phyloP scores from a whole-genome alignment of 192 early-diverging fungal species.

The Coemansia sp. region DNA sequence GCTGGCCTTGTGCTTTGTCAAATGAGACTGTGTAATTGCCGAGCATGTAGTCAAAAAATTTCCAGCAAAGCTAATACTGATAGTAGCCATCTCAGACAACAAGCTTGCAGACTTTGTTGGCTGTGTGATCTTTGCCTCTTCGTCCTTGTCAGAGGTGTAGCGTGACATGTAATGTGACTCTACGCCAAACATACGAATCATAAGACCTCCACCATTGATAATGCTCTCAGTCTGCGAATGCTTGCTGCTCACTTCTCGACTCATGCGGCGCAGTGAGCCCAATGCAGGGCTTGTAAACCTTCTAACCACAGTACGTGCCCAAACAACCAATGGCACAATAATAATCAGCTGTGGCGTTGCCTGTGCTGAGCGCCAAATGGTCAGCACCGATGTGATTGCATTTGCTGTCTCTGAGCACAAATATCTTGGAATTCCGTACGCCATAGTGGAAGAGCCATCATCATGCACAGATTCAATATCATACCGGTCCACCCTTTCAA shows the following conservation, averaged over 20 bases:
- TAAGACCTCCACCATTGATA: slow-evolving; percentile 61
- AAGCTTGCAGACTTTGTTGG: slow-evolving; percentile 58
- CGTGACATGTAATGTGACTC: slow-evolving; percentile 57
- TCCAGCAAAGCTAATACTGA: slow-evolving; percentile 51
- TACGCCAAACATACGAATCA: slow-evolving; percentile 66
- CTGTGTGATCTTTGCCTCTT: slow-evolving; percentile 58
- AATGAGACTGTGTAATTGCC: neutral
- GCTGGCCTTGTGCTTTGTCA: neutral
- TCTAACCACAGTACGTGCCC: neutral
- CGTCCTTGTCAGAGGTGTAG: slow-evolving; percentile 61
- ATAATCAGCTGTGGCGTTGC: slow-evolving; percentile 22
- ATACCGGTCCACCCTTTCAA: slow-evolving; percentile 4
- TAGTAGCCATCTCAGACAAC: slow-evolving; percentile 57
- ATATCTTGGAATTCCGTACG: neutral
- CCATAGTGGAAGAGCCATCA: neutral
- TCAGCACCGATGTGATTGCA: neutral
- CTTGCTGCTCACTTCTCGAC: neutral
- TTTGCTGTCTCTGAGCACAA: neutral
- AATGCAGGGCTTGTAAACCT: neutral
- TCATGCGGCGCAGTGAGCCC: neutral
- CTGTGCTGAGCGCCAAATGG: neutral
- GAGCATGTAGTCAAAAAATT: slow-evolving; percentile 8
- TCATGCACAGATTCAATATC: neutral
- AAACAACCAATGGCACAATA: slow-evolving; percentile 17
- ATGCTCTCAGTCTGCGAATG: slow-evolving; percentile 15